These are phyloP conservation scores for Phytophthora pinifolia DNA, from an alignment of 352 stramenopile species.

Conservation along the genomic window DNA sequence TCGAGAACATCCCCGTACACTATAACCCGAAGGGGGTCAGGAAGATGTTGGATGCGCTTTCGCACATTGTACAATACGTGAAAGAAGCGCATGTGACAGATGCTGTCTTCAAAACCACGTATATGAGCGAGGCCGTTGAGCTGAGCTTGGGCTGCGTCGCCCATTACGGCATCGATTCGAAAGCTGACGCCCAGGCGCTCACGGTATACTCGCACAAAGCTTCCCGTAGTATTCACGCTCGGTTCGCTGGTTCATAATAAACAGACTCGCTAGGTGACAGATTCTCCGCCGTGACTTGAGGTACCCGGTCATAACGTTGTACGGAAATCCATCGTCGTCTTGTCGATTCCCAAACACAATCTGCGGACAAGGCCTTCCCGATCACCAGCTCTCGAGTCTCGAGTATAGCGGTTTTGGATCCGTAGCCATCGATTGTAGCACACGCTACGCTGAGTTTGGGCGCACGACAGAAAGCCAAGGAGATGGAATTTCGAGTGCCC, in stretches of 20 bases:
- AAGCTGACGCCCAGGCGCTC: neutral
- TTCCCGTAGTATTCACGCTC: neutral
- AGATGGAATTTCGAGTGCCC: neutral
- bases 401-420: too few species aligned
- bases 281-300: too few species aligned
- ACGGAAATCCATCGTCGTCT: too few species aligned
- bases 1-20: neutral
- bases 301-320: too few species aligned
- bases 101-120: neutral
- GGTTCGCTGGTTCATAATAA: neutral
- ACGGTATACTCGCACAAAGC: neutral
- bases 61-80: slow-evolving; percentile 24
- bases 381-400: too few species aligned
- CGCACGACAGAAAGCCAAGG: neutral
- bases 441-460: slow-evolving; percentile 1
- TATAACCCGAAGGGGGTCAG: neutral
- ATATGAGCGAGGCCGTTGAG: neutral
- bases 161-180: slow-evolving; percentile 1
- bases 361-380: too few species aligned
- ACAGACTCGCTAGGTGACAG: neutral
- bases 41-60: slow-evolving; percentile 7
- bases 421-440: too few species aligned
- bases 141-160: neutral
- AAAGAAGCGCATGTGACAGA: slow-evolving; percentile 18
- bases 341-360: too few species aligned